Percentiles rank a stretch among this genome's conserved stretches.
phyloP scores from a whole-genome alignment of 2,329 filamentous ascomycete genomes.

The Penicillium sp. region DNA sequence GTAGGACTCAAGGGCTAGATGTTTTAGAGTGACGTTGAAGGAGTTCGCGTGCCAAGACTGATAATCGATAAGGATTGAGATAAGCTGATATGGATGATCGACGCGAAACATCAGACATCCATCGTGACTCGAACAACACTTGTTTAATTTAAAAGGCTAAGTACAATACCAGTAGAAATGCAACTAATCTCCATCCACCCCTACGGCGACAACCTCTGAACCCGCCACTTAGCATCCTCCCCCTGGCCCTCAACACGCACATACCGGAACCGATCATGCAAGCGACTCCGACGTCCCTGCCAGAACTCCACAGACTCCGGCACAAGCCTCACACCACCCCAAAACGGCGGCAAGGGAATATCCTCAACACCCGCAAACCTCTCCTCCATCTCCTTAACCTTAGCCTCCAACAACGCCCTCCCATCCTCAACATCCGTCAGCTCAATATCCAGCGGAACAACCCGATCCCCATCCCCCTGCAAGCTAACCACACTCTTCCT shows the following conservation, averaged over 20 bases:
- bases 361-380: constrained; percentile 72
- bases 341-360: constrained; percentile 90
- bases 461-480: constrained; percentile 13
- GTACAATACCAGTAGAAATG: neutral
- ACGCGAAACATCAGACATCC: neutral
- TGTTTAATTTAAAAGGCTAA: neutral
- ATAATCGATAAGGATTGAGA: constrained; percentile 14
- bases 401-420: constrained; percentile 69
- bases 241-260: constrained; percentile 65
- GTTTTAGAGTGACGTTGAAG: constrained; percentile 7
- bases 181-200: neutral
- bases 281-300: constrained; percentile 82
- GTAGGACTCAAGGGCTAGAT: neutral
- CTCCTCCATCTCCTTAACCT: constrained; percentile 74
- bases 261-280: constrained; percentile 94
- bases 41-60: constrained; percentile 18
- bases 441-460: constrained; percentile 31
- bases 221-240: constrained; percentile 37
- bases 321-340: constrained; percentile 85
- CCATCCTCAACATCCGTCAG: constrained; percentile 59
- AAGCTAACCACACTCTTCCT: constrained; percentile 28
- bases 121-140: neutral
- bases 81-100: constrained; percentile 13
- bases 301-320: constrained; percentile 93
- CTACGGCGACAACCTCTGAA: constrained; percentile 44